Evolutionary conservation across 1,284 basidiomycete genomes (phyloP).

Genomic region (Laetiporus sulphureus): DNA sequence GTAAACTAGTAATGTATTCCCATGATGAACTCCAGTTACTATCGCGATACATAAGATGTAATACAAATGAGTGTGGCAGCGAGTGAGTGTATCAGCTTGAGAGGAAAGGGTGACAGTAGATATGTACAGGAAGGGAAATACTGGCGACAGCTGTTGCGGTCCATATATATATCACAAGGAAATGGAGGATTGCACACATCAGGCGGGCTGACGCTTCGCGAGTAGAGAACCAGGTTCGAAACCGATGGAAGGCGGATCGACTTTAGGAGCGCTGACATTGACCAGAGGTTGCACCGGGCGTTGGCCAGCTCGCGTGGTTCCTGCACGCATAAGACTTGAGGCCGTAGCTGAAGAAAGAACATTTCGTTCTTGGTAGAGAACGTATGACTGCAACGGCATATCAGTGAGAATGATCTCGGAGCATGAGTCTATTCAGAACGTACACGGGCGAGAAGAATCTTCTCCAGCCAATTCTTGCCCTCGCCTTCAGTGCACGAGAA

Average conservation of each 20-base stretch:
- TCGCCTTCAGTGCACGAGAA: slow-evolving; percentile 72
- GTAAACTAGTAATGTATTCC: slow-evolving; percentile 1
- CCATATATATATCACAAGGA: no score
- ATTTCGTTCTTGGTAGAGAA: slow-evolving; percentile 70
- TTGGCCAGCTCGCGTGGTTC: slow-evolving; percentile 31
- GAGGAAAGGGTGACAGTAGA: slow-evolving; percentile 7
- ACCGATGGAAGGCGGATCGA: slow-evolving; percentile 18
- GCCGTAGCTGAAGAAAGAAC: slow-evolving; percentile 43
- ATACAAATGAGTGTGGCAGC: slow-evolving; percentile 7
- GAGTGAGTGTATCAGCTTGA: no score
- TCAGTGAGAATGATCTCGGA: no score
- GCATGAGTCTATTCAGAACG: slow-evolving; percentile 22
- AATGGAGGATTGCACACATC: slow-evolving; percentile 1
- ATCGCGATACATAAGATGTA: slow-evolving; percentile 5
- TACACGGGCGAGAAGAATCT: slow-evolving; percentile 71
- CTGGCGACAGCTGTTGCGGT: no score
- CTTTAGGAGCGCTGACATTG: slow-evolving; percentile 21
- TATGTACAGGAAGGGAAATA: slow-evolving; percentile 8
- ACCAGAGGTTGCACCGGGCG: slow-evolving; percentile 36
- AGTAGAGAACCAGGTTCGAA: slow-evolving; percentile 70
- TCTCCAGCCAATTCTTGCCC: slow-evolving; percentile 65
- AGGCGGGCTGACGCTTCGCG: slow-evolving; percentile 33
- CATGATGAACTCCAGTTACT: not conserved
- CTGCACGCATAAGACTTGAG: slow-evolving; percentile 33
- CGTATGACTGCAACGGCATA: slow-evolving; percentile 52